A percentile compares a stretch with the other conserved stretches of the same genome.
Evolutionary conservation across 176 grass and related monocot species (phyloP).

Genomic region (Oryza longistaminata): DNA sequence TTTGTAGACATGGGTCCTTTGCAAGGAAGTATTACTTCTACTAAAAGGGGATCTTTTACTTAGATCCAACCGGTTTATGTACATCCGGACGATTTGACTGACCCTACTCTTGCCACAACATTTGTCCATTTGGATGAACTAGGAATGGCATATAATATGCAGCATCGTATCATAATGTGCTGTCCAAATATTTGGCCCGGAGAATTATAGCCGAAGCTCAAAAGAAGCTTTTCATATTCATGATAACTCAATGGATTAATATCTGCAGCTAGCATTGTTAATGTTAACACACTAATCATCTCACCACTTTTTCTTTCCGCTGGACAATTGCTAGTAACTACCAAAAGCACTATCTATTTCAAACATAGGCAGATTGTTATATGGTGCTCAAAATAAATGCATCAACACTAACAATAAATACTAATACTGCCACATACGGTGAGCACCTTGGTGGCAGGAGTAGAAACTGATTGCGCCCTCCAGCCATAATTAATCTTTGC

Average conservation of each 20-base stretch:
- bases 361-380: conserved; percentile 6
- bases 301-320: conserved; percentile 1
- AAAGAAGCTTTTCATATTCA: conserved; percentile 21
- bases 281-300: conserved; percentile 13
- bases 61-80: neutral
- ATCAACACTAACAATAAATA: conserved; percentile 19
- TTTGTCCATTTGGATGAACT: neutral
- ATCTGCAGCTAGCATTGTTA: conserved; percentile 16
- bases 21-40: neutral
- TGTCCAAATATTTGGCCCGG: conserved; percentile 12
- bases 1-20: neutral
- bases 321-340: neutral
- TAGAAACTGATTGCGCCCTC: conserved; percentile 23
- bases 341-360: conserved; percentile 7
- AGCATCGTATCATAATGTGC: conserved; percentile 5
- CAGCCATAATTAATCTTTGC: conserved; percentile 20
- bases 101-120: neutral
- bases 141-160: neutral
- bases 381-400: conserved; percentile 17
- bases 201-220: conserved; percentile 22
- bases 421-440: neutral
- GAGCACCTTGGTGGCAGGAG: neutral
- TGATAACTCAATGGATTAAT: neutral
- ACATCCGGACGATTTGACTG: neutral
- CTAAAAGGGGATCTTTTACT: neutral